Evolutionary conservation across 2,329 filamentous ascomycete species (phyloP).

Genomic region (Alternaria ethzedia): DNA sequence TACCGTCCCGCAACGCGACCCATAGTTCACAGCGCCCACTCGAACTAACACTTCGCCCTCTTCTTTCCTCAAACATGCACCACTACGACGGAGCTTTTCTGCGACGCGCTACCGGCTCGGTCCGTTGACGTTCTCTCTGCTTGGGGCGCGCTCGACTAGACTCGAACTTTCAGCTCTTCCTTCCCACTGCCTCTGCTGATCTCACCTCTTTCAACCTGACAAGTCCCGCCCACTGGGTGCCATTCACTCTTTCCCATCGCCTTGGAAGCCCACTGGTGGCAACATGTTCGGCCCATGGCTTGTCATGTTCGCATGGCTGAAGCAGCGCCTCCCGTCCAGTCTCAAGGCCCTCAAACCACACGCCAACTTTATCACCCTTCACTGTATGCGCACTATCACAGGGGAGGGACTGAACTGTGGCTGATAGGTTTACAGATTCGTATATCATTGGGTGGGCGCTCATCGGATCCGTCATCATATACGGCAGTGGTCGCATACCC

Average conservation of each 20-base stretch:
- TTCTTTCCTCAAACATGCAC: conserved; percentile 13
- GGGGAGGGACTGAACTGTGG: no score
- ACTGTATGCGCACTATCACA: conserved; percentile 61
- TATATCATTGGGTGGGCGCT: conserved; percentile 80
- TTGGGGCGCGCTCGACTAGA: conserved; percentile 9
- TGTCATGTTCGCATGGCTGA: conserved; percentile 37
- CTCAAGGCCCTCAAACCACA: conserved; percentile 57
- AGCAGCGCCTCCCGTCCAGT: conserved; percentile 28
- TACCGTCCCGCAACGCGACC: not conserved
- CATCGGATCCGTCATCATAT: conserved; percentile 79
- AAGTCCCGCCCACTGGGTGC: not conserved
- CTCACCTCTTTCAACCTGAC: not conserved
- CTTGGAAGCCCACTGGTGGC: conserved; percentile 1
- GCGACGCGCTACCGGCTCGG: conserved; percentile 27
- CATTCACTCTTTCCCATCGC: not conserved
- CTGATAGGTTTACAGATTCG: conserved; percentile 62
- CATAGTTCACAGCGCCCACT: not conserved
- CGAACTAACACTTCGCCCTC: not conserved
- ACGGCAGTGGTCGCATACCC: conserved; percentile 64
- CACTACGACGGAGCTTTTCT: conserved; percentile 9
- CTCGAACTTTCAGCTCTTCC: conserved; percentile 9
- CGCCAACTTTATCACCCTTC: conserved; percentile 81
- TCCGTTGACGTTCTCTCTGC: conserved; percentile 22
- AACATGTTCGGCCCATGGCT: conserved; percentile 44
- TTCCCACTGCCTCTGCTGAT: conserved; percentile 1